Percentiles rank a stretch among this genome's conserved stretches.
Conservation (phyloP, 169 alveolate species). For the Eimeria acervulina region DNA sequence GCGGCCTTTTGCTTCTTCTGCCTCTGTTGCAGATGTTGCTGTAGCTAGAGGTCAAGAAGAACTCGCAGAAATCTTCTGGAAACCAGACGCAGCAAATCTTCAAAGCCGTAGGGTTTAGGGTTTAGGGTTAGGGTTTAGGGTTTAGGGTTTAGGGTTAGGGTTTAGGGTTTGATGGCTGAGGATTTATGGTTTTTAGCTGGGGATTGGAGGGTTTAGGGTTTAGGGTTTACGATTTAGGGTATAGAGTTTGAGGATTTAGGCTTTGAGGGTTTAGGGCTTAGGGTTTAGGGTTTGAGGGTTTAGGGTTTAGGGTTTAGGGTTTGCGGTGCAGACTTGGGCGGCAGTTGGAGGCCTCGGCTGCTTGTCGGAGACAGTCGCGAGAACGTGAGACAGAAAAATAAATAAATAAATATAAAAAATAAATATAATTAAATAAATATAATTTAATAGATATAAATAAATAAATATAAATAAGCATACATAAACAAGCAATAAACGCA, state of each 20-base stretch:
- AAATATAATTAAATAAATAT: too few relatives aligned
- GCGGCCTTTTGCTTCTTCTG: neutral
- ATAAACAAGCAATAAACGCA: neutral
- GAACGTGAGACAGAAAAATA: neutral
- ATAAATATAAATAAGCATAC: too few relatives aligned
- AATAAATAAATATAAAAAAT: neutral
- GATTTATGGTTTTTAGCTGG: too few relatives aligned
- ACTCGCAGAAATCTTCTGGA: conserved; percentile 31
- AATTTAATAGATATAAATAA: neutral
- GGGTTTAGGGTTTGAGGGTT: neutral
- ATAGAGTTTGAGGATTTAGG: too few relatives aligned
- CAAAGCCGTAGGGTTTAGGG: conserved; percentile 10
- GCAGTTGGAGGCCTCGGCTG: neutral
- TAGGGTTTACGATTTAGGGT: conserved; percentile 48
- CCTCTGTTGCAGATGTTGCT: neutral
- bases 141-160: neutral
- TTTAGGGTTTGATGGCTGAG: too few relatives aligned
- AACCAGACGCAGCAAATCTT: neutral
- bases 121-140: conserved; percentile 56
- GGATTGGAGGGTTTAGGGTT: too few relatives aligned
- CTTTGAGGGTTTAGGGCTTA: conserved; percentile 43
- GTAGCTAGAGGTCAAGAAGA: conserved; percentile 22
- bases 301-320: too few relatives aligned
- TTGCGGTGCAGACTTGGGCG: neutral
- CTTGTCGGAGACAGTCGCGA: neutral